Evolutionary conservation across 2,329 filamentous ascomycete species (phyloP).

Genomic region (Microdochium bolleyi): DNA sequence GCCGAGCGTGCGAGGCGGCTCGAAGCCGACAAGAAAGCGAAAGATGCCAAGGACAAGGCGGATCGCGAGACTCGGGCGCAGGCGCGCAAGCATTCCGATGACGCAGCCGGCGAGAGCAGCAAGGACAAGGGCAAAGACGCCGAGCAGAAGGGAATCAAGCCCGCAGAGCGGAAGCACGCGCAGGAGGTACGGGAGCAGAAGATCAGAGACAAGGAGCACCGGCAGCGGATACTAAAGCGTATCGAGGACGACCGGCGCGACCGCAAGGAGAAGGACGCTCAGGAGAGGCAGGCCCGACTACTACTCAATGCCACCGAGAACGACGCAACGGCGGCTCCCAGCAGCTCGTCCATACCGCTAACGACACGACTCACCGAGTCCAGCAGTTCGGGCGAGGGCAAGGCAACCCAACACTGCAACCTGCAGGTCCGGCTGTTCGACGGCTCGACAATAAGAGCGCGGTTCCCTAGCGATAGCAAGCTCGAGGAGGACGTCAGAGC

Average conservation of each 20-base stretch:
- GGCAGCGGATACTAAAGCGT: conserved; percentile 61
- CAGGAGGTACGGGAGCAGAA: conserved; percentile 55
- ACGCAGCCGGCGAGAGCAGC: conserved; percentile 18
- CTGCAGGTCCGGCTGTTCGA: conserved; percentile 80
- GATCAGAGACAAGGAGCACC: conserved; percentile 58
- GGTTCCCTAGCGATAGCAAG: conserved; percentile 57
- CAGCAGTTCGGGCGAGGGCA: conserved; percentile 10
- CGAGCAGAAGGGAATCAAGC: conserved; percentile 14
- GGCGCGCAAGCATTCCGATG: conserved; percentile 27
- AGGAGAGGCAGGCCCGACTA: conserved; percentile 30
- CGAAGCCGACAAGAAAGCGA: conserved; percentile 36
- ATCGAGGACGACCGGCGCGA: conserved; percentile 72
- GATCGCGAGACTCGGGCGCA: conserved; percentile 35
- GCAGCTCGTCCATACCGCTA: not conserved
- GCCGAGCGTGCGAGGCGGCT: conserved; percentile 42
- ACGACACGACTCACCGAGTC: conserved; percentile 4
- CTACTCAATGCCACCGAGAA: conserved; percentile 13
- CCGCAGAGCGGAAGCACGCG: conserved; percentile 36
- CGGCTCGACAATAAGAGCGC: conserved; percentile 67
- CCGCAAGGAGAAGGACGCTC: conserved; percentile 46
- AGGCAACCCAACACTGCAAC: conserved; percentile 35
- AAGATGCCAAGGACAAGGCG: conserved; percentile 39
- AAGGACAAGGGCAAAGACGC: conserved; percentile 11
- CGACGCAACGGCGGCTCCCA: conserved; percentile 10
- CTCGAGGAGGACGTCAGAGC: conserved; percentile 59